Percentiles rank a stretch among this genome's conserved stretches.
Conservation (phyloP, 2,329 filamentous ascomycete genomes). For the Aspergillus brasiliensis region DNA sequence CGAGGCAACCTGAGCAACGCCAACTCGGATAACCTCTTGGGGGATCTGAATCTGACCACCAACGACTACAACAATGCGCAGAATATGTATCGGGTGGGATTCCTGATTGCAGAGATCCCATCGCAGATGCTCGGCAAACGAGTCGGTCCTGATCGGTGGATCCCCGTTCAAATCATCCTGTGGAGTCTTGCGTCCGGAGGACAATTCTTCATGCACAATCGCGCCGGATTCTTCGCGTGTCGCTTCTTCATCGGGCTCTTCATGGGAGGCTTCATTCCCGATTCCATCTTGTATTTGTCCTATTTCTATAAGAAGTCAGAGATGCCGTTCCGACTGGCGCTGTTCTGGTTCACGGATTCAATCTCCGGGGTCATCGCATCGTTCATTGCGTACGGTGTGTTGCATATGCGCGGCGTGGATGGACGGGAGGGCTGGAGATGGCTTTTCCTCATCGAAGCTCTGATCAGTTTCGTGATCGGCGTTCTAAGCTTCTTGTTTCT, state of each 20-base stretch:
- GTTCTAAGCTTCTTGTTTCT: constrained; percentile 46
- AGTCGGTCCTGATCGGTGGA: constrained; percentile 32
- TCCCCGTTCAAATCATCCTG: constrained; percentile 33
- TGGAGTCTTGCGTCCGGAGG: constrained; percentile 29
- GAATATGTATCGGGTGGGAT: constrained; percentile 32
- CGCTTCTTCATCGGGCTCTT: constrained; percentile 50
- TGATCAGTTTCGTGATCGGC: constrained; percentile 47
- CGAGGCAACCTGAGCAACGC: constrained; percentile 31
- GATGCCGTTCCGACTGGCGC: constrained; percentile 37
- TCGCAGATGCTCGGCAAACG: constrained; percentile 34
- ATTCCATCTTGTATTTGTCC: constrained; percentile 37
- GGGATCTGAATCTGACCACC: constrained; percentile 30
- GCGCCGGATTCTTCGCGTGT: constrained; percentile 45
- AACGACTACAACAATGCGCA: constrained; percentile 37
- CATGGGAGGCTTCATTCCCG: constrained; percentile 57
- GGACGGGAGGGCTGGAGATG: constrained; percentile 48
- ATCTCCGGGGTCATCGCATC: constrained; percentile 36
- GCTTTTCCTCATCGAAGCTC: constrained; percentile 49
- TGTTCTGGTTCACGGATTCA: constrained; percentile 42
- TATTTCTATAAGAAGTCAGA: constrained; percentile 44
- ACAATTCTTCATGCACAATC: constrained; percentile 30
- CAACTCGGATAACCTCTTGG: constrained; percentile 29
- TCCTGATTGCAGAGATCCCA: constrained; percentile 35
- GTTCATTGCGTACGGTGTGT: constrained; percentile 39
- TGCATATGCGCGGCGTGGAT: constrained; percentile 44